phyloP scores from a whole-genome alignment of 768 basidiomycete species.

The Russula foetens region DNA sequence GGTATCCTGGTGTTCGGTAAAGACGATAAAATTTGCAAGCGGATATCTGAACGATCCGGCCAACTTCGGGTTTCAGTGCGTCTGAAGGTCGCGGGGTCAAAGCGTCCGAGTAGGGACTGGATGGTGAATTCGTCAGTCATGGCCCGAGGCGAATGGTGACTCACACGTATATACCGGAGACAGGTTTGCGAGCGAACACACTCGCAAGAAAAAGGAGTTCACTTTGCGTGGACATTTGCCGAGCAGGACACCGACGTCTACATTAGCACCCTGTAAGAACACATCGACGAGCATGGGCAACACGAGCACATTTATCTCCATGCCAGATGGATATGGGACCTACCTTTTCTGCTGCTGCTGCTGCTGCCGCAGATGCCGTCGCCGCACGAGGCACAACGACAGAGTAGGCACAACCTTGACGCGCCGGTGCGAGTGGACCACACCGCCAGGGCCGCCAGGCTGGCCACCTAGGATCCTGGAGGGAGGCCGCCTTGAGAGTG shows the following conservation, averaged over 20 bases:
- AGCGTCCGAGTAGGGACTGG: conserved; percentile 73
- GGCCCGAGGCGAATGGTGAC: neutral
- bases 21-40: conserved; percentile 70
- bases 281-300: conserved; percentile 85
- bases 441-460: no score
- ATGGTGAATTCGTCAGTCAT: neutral
- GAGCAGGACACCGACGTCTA: conserved; percentile 40
- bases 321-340: conserved; percentile 57
- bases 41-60: conserved; percentile 61
- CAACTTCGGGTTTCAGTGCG: conserved; percentile 35
- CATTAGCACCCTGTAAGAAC: conserved; percentile 65
- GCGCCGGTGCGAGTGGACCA: no score
- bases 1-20: conserved; percentile 83
- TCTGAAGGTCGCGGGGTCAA: conserved; percentile 55
- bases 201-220: conserved; percentile 86
- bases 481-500: no score
- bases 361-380: no score
- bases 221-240: conserved; percentile 56
- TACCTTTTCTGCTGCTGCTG: no score
- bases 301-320: conserved; percentile 47
- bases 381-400: no score
- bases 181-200: conserved; percentile 91
- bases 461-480: no score
- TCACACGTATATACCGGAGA: conserved; percentile 52
- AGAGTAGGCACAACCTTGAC: no score